These are phyloP conservation scores for Miscanthus lutarioriparius DNA, from an alignment of 176 grass and related monocot species.

Conservation along the genomic window DNA sequence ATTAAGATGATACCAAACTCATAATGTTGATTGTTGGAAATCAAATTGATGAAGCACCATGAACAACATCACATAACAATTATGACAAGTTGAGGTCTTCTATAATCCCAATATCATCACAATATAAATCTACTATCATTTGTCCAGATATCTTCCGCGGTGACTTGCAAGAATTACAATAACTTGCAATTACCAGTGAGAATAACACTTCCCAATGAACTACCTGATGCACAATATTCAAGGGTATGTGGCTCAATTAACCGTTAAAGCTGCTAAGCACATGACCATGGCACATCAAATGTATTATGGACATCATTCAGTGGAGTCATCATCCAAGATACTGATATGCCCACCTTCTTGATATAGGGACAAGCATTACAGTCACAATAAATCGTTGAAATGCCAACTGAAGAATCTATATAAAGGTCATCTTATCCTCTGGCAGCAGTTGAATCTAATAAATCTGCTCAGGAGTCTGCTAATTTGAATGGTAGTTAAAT, in stretches of 20 bases:
- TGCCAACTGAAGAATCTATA: slow-evolving; percentile 51
- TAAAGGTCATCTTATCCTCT: slow-evolving; percentile 40
- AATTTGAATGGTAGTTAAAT: slow-evolving; percentile 61
- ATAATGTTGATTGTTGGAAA: slow-evolving; percentile 59
- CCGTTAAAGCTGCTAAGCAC: slow-evolving; percentile 51
- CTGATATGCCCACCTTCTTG: slow-evolving; percentile 41
- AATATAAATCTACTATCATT: slow-evolving; percentile 42
- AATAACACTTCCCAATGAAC: slow-evolving; percentile 44
- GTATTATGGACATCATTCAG: slow-evolving; percentile 33
- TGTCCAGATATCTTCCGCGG: slow-evolving; percentile 54
- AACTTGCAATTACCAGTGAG: slow-evolving; percentile 45
- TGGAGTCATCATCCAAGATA: slow-evolving; percentile 43
- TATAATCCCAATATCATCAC: slow-evolving; percentile 52
- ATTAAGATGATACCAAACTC: slow-evolving; percentile 40
- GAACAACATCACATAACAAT: slow-evolving; percentile 43
- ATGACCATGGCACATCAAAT: slow-evolving; percentile 24
- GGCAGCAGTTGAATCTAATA: slow-evolving; percentile 51
- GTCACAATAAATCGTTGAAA: slow-evolving; percentile 27
- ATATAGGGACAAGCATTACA: slow-evolving; percentile 46
- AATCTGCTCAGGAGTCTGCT: slow-evolving; percentile 54
- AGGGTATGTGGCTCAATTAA: slow-evolving; percentile 38
- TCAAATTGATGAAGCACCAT: slow-evolving; percentile 43
- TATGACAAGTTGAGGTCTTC: slow-evolving; percentile 48
- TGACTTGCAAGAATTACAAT: slow-evolving; percentile 35
- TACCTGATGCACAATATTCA: slow-evolving; percentile 52